Evolutionary conservation across 768 basidiomycete species (phyloP), one percentile per base, ranked within the genome.

Genomic region (Rhodotorula babjevae): DNA sequence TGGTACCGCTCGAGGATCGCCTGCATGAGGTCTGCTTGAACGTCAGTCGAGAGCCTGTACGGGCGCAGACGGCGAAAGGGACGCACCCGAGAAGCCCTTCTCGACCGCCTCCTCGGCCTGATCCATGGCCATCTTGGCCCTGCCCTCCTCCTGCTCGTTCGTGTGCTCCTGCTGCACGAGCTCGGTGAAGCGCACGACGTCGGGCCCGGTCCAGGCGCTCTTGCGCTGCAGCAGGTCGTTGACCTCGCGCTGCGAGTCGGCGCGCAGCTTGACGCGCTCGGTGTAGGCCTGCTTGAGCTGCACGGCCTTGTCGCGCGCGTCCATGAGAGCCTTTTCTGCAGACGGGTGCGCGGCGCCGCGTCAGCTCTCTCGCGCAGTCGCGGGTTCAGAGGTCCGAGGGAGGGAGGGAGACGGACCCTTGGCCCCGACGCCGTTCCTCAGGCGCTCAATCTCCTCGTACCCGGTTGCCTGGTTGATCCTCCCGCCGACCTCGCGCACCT

Each of bases 181-280:
- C 59, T 86, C 85, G 0, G 96, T 97, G 83, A 97, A 98, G 33
- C 75, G 85, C 50, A 85, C 81, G 57, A 99, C 91, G 80, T 98
- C 96, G 69, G 84, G 79, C 77, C 92, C 91, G n/a, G 85, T 87
- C 96, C 96, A 99, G n/a, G 81, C 84, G 2, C 89, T 89, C 83
- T 98, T 98, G 70, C 96, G 91, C 80, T 93, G 90, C 25, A 98
- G 83, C 6, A 99, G 87, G 79, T 94, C 91, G 82, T 97, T 98
- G 64, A 96, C 92, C 80, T 95, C 90, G n/a, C 91, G 87, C 80
- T 99, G 95, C 9, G 92, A 92, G 57, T 87, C 85, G 16, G 92
- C 88, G 11, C 94, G 89, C 76, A 87, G 84, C 19, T 85, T 79
- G n/a, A 94, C 90, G 0, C 93, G 91, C 67, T 85, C 82, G 68